A percentile compares a stretch with the other conserved stretches of the same genome.
phyloP scores from a whole-genome alignment of 257 asterid genomes.

The Penstemon barbatus region DNA sequence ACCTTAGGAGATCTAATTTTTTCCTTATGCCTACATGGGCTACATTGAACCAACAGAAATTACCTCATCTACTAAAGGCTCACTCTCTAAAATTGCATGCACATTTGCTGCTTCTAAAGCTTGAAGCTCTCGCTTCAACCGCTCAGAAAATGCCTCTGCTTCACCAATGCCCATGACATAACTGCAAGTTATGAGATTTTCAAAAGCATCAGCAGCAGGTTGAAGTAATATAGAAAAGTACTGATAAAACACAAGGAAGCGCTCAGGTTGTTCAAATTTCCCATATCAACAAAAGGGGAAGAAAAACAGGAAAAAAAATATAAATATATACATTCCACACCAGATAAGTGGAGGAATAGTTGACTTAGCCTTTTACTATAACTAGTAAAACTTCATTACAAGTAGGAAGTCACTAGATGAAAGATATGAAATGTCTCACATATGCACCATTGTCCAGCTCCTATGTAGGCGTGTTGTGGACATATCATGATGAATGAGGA shows the following conservation, averaged over 20 bases:
- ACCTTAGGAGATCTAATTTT: no score
- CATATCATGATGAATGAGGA: slow-evolving; percentile 1
- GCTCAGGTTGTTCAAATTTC: background rate
- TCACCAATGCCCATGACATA: slow-evolving; percentile 98
- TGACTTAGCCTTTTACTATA: background rate
- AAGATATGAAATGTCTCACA: slow-evolving; percentile 12
- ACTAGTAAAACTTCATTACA: background rate
- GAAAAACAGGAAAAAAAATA: slow-evolving; percentile 13
- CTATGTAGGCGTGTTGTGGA: background rate
- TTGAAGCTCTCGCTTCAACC: slow-evolving; percentile 95
- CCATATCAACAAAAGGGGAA: slow-evolving; percentile 15
- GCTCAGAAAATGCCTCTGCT: slow-evolving; percentile 98
- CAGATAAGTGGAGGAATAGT: slow-evolving; percentile 13
- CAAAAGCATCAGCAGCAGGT: slow-evolving; percentile 13
- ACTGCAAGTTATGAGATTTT: slow-evolving; percentile 52
- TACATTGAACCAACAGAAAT: slow-evolving; percentile 23
- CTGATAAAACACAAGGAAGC: slow-evolving; percentile 2
- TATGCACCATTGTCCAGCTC: background rate
- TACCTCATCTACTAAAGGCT: slow-evolving; percentile 82
- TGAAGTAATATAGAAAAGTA: slow-evolving; percentile 15
- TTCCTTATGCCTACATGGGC: background rate
- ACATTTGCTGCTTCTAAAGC: slow-evolving; percentile 99
- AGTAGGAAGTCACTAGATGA: background rate
- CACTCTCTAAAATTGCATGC: slow-evolving; percentile 95
- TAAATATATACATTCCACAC: background rate